Evolutionary conservation across 495 filamentous ascomycete genomes (phyloP).

Genomic region (Collariella sp.): DNA sequence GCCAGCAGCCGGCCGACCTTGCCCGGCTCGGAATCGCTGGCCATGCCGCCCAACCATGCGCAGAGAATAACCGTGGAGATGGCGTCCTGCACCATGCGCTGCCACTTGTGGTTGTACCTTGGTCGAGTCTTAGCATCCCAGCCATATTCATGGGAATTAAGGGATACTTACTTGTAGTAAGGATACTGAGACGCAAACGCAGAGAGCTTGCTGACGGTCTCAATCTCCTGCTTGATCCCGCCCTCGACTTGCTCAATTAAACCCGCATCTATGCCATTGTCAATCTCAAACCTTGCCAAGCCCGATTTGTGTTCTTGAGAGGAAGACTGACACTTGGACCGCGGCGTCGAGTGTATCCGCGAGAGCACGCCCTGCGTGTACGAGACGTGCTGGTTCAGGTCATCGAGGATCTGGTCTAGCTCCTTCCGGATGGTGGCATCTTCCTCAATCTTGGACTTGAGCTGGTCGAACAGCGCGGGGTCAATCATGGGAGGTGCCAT

Average conservation of each 20-base stretch:
- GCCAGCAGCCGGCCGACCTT: conserved; percentile 60
- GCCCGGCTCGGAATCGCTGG: conserved; percentile 30
- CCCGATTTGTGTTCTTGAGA: background rate
- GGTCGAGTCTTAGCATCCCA: background rate
- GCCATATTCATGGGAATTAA: no score
- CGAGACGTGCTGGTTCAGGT: conserved; percentile 56
- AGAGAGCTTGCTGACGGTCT: conserved; percentile 52
- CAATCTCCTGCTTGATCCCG: conserved; percentile 49
- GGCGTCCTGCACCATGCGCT: conserved; percentile 72
- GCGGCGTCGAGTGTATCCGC: conserved; percentile 79
- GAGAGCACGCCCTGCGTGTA: conserved; percentile 72
- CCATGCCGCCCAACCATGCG: conserved; percentile 64
- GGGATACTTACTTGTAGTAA: conserved; percentile 72
- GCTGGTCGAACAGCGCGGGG: conserved; percentile 73
- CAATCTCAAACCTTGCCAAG: background rate
- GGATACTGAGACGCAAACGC: conserved; percentile 70
- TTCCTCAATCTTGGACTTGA: conserved; percentile 85
- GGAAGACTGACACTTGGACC: conserved; percentile 56
- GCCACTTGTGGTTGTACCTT: conserved; percentile 77
- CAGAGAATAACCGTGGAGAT: conserved; percentile 64
- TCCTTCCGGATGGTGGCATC: conserved; percentile 74
- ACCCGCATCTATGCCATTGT: conserved; percentile 8
- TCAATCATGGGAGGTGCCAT: conserved; percentile 52
- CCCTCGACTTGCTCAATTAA: conserved; percentile 47
- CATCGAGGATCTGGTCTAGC: conserved; percentile 69